Percentiles rank a stretch among this genome's conserved stretches.
phyloP scores from a whole-genome alignment of 2,329 filamentous ascomycete species.

The Aspergillus sp. region DNA sequence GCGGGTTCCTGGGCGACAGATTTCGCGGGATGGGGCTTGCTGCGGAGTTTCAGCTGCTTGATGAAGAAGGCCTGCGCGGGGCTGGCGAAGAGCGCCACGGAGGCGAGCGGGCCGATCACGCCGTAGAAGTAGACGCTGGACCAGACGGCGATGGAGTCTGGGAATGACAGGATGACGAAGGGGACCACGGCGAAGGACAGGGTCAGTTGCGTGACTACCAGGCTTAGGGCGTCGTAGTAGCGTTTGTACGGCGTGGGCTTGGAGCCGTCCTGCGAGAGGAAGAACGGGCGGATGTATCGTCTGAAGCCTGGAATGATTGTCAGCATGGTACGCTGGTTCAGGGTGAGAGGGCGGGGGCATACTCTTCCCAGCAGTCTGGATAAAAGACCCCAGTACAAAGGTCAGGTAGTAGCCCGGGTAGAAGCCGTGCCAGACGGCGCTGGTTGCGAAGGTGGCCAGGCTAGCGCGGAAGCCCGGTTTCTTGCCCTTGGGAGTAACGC shows the following conservation, averaged over 20 bases:
- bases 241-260: slow-evolving; percentile 61
- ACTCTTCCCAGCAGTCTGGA: slow-evolving; percentile 94
- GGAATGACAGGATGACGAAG: slow-evolving; percentile 72
- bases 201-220: slow-evolving; percentile 65
- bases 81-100: slow-evolving; percentile 68
- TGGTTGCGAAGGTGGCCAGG: slow-evolving; percentile 86
- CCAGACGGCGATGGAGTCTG: slow-evolving; percentile 67
- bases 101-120: slow-evolving; percentile 54
- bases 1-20: slow-evolving; percentile 51
- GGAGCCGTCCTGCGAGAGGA: slow-evolving; percentile 67
- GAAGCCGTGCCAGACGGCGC: slow-evolving; percentile 96
- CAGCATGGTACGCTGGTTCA: slow-evolving; percentile 7
- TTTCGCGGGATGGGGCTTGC: slow-evolving; percentile 29
- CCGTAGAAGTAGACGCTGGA: slow-evolving; percentile 80
- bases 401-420: slow-evolving; percentile 92
- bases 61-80: slow-evolving; percentile 58
- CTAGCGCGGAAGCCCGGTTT: slow-evolving; percentile 95
- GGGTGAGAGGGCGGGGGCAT: slow-evolving; percentile 29
- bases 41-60: slow-evolving; percentile 51
- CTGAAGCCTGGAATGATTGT: slow-evolving; percentile 59
- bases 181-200: slow-evolving; percentile 77
- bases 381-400: slow-evolving; percentile 80
- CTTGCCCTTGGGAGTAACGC: slow-evolving; percentile 88
- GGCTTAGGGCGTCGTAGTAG: slow-evolving; percentile 76
- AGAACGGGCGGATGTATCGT: slow-evolving; percentile 82